Conservation (phyloP, 2,329 filamentous ascomycete genomes). For the Alternaria sp. region DNA sequence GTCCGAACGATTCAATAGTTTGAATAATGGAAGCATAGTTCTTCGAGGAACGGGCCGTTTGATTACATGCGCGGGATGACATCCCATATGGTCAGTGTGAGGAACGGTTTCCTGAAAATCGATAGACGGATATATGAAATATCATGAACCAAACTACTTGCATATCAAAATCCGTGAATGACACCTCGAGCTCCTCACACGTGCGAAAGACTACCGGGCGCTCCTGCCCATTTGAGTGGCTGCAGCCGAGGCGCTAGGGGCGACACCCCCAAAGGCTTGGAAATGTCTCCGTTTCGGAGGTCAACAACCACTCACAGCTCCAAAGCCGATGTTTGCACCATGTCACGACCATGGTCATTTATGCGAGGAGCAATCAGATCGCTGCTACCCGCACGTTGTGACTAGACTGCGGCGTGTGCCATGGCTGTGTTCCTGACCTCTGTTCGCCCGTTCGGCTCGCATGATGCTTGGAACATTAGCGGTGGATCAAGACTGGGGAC, state of each 20-base stretch:
- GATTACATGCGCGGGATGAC: neutral
- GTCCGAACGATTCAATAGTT: neutral
- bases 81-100: conserved; percentile 8
- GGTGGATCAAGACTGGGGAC: neutral
- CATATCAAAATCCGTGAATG: conserved; percentile 15
- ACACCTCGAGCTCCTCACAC: conserved; percentile 16
- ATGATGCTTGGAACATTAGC: conserved; percentile 2
- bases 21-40: neutral
- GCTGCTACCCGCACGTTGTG: conserved; percentile 26
- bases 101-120: neutral
- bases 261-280: conserved; percentile 8
- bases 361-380: conserved; percentile 36
- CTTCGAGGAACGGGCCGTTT: conserved; percentile 5
- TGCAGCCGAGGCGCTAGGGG: conserved; percentile 27
- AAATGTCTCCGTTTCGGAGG: conserved; percentile 22
- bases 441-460: conserved; percentile 1
- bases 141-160: neutral
- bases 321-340: conserved; percentile 22
- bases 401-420: neutral
- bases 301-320: conserved; percentile 33
- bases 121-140: neutral
- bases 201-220: conserved; percentile 21
- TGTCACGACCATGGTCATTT: conserved; percentile 19
- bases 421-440: conserved; percentile 7
- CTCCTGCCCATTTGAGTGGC: conserved; percentile 23